phyloP scores from a whole-genome alignment of 345 rosid species.

The Xanthoceras sorbifolium region DNA sequence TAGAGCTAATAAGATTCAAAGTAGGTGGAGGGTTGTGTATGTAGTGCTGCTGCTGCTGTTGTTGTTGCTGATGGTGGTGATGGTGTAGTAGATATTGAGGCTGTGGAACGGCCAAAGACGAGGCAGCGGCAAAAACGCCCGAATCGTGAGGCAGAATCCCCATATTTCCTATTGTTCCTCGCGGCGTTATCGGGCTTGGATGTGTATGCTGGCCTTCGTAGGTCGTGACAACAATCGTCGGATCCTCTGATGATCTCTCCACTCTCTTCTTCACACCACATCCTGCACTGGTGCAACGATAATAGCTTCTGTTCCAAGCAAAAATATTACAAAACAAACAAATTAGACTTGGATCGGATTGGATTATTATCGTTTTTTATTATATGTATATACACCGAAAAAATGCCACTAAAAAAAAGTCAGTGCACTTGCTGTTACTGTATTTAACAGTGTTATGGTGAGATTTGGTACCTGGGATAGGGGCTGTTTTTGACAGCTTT shows the following conservation, averaged over 20 bases:
- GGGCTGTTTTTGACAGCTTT: slow-evolving; percentile 99
- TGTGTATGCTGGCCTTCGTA: slow-evolving; percentile 96
- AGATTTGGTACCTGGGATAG: slow-evolving; percentile 70
- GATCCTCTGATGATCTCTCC: slow-evolving; percentile 88
- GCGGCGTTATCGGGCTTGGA: slow-evolving; percentile 69
- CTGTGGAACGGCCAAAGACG: slow-evolving; percentile 51
- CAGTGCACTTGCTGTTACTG: no score
- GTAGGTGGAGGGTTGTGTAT: slow-evolving; percentile 39
- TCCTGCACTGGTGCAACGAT: slow-evolving; percentile 91
- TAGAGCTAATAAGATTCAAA: slow-evolving; percentile 26
- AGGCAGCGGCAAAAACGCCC: slow-evolving; percentile 22
- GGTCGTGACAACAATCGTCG: slow-evolving; percentile 80
- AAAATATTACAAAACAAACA: background rate
- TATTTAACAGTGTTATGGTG: no score
- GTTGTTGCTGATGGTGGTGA: background rate
- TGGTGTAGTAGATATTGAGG: slow-evolving; percentile 41
- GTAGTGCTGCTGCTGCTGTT: slow-evolving; percentile 32
- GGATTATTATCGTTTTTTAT: no score
- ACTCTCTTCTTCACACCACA: slow-evolving; percentile 99
- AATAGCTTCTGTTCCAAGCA: slow-evolving; percentile 76
- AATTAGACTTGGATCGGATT: background rate
- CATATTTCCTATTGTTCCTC: slow-evolving; percentile 61
- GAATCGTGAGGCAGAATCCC: slow-evolving; percentile 41
- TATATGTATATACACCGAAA: no score
- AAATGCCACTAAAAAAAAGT: no score